These are phyloP conservation scores for Linnemannia exigua DNA, from an alignment of 192 early-diverging fungal genomes.

Conservation along the genomic window DNA sequence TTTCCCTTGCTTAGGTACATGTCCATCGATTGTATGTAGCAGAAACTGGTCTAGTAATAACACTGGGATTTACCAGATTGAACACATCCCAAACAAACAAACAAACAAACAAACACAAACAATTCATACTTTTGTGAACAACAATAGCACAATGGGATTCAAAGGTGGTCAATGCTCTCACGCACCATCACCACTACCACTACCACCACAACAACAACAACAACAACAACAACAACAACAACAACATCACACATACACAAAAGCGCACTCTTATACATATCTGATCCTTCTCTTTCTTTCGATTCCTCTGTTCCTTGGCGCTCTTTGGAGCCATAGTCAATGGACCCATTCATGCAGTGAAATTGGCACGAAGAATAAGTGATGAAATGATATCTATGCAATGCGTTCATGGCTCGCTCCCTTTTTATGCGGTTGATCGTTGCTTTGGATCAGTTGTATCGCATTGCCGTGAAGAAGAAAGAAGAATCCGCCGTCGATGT, in stretches of 20 bases:
- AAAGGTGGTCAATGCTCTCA: constrained; percentile 4
- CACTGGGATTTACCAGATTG: not conserved
- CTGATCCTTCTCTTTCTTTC: too few relatives aligned
- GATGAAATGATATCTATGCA: too few relatives aligned
- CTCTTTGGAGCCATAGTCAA: too few relatives aligned
- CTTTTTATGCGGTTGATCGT: too few relatives aligned
- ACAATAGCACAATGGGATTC: not conserved
- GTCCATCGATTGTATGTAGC: not conserved
- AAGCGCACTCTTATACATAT: too few relatives aligned
- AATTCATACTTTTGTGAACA: not conserved
- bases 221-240: too few relatives aligned
- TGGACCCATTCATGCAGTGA: too few relatives aligned
- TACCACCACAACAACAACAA: too few relatives aligned
- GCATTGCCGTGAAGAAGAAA: not conserved
- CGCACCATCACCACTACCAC: not conserved
- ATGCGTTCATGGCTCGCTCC: too few relatives aligned
- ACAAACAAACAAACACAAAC: constrained; percentile 1
- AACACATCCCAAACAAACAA: not conserved
- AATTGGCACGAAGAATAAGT: too few relatives aligned
- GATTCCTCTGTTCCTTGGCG: too few relatives aligned
- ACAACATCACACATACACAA: too few relatives aligned
- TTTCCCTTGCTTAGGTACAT: not conserved
- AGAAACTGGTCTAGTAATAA: not conserved
- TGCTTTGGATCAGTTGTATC: not conserved
- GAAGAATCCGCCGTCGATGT: not conserved